Conservation (phyloP, 2,329 filamentous ascomycete genomes). For the Didymosphaeria variabile region DNA sequence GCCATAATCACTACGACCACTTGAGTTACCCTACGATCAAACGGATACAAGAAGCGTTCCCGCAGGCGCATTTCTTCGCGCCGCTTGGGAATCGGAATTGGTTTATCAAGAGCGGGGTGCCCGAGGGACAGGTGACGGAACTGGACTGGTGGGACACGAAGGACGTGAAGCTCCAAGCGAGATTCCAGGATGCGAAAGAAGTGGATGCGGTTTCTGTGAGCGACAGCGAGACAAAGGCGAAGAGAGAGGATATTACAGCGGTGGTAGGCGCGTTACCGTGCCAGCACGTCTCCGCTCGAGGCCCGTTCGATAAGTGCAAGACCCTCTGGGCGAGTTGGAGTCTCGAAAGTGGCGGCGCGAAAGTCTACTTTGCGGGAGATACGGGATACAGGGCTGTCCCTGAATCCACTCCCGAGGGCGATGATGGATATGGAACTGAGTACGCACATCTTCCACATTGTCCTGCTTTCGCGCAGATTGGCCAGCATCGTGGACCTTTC, state of each 20-base stretch:
- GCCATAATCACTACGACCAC: conserved; percentile 94
- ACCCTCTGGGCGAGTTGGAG: conserved; percentile 93
- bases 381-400: conserved; percentile 88
- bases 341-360: conserved; percentile 75
- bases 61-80: conserved; percentile 86
- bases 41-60: conserved; percentile 75
- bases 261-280: conserved; percentile 81
- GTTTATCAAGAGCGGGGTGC: conserved; percentile 76
- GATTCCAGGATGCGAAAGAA: conserved; percentile 23
- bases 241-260: conserved; percentile 64
- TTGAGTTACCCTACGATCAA: conserved; percentile 79
- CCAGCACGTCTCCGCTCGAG: conserved; percentile 81
- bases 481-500: conserved; percentile 81
- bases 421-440: conserved; percentile 76
- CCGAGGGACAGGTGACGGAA: conserved; percentile 75
- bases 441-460: conserved; percentile 73
- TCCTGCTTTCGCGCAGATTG: conserved; percentile 87
- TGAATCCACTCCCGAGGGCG: conserved; percentile 61
- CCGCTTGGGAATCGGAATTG: conserved; percentile 83
- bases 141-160: conserved; percentile 94
- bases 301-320: conserved; percentile 72
- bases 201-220: conserved; percentile 15
- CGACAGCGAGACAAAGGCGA: conserved; percentile 11
- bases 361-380: conserved; percentile 88
- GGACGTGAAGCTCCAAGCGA: conserved; percentile 70